Evolutionary conservation across 2,329 filamentous ascomycete species (phyloP).

Genomic region (Fusarium lateritium): DNA sequence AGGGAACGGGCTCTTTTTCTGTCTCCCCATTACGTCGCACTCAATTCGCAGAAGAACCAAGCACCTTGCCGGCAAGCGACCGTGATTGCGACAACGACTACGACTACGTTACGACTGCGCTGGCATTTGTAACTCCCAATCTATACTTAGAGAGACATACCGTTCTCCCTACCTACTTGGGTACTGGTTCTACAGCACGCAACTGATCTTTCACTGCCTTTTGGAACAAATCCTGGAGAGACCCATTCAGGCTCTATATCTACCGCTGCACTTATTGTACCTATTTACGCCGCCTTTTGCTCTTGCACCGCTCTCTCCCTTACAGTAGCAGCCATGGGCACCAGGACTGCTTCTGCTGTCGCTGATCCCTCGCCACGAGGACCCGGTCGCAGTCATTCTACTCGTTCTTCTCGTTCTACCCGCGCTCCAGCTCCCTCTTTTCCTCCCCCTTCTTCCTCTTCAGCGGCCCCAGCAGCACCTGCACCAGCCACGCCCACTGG

Average conservation of each 20-base stretch:
- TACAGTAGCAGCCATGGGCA: conserved; percentile 41
- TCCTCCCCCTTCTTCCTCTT: conserved; percentile 36
- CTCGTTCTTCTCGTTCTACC: conserved; percentile 51
- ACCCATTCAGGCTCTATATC: conserved; percentile 26
- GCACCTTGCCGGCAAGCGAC: conserved; percentile 9
- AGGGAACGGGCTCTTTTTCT: conserved; percentile 19
- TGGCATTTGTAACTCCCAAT: conserved; percentile 27
- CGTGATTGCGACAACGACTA: conserved; percentile 4
- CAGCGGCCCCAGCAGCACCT: conserved; percentile 39
- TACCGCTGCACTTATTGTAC: neutral
- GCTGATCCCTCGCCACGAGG: conserved; percentile 47
- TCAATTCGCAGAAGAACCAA: conserved; percentile 21
- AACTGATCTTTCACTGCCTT: conserved; percentile 36
- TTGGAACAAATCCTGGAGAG: conserved; percentile 37
- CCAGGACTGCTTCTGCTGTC: conserved; percentile 43
- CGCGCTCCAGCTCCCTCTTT: conserved; percentile 41
- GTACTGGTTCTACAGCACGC: conserved; percentile 28
- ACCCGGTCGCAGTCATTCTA: conserved; percentile 56
- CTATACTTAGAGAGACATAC: conserved; percentile 13
- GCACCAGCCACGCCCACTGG: conserved; percentile 46
- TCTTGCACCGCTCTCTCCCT: conserved; percentile 11
- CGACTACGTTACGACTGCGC: conserved; percentile 23
- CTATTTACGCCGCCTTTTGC: conserved; percentile 30
- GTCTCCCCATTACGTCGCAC: conserved; percentile 19
- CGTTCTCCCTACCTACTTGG: conserved; percentile 26